Base-by-base conservation (phyloP, 805 yeast species). In the Blastobotrys robertii region DNA sequence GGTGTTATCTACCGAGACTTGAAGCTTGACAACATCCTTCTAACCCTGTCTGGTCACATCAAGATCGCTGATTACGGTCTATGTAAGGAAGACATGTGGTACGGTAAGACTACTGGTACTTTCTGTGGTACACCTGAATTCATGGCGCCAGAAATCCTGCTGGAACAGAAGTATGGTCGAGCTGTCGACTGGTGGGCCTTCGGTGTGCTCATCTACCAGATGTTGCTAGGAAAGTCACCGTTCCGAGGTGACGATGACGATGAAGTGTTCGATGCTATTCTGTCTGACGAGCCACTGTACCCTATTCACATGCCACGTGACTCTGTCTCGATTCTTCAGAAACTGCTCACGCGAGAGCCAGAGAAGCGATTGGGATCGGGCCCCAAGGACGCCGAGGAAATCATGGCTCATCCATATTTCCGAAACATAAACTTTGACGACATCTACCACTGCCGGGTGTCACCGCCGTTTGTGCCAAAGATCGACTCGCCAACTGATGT, bases 181-280 rank as follows among this genome's bases (percentile, higher is more conserved):
- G 83, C 92, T 33, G 98, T 92, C 43, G 99, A 92, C 65, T 92
- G 98, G 98, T 92, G 98, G 98, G 97, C 98, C 1, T 86, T 88
- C 70, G 99, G 99, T 45, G 97, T 92, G 25, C 71, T 92, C 50
- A 69, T 92, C 51, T 92, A 90, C 64, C 98, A 92, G 65, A 92
- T 92, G 99, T 70, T 92, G 44, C 71, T 92, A 45, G 92, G 96
- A 41, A 95, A 90, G 64, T 84, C 96, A 6, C 99, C 99, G 31
- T 92, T 92, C 67, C 81, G 90, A 52, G 98, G 99, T 51, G 96
- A 88, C 52, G 95, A 85, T 58, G 94, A 85, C 57, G 97, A 92
- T 58, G 98, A 92, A 65, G 87, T 92, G 30, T 92, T 90, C 66
- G 92, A 88, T 63, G 96, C 98, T 10, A 92, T 92, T 56, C 76